Base-by-base conservation (phyloP, 345 rosid species). In the Brassica nigra region DNA sequence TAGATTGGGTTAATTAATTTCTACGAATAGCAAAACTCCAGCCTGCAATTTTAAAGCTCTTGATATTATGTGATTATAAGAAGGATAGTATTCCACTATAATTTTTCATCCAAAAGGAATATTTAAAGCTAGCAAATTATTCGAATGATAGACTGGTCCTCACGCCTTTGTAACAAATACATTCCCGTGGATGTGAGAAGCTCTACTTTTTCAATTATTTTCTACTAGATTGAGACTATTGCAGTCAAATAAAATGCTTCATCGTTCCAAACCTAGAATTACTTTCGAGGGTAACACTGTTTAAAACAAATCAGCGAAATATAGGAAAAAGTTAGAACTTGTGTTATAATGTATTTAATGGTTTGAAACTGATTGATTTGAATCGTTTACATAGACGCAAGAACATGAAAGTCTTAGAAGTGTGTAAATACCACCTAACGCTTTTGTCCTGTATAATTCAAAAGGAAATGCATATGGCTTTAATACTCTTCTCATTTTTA, bases 101-200 rank as follows among this genome's bases (percentile, higher is more conserved):
- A 2, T 4, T 7, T 54, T 11, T 11, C 8, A 14, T 5, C 14
- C 15, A 23, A 44, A 5, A 16, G 16, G 23, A 67, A 73, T 39
- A 57, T 16, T 29, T 16, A 72, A 66, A 73, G 55, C 64, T 42
- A n/a, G 64, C 70, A 67, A 73, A 73, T 61, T 67, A 79, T 67
- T 79, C 37, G 61, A 52, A 55, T 55, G 59, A 47, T 16, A 78
- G 72, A 58, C 62, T 70, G 81, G 76, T 71, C 81, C 76, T 78
- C 66, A 11, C 76, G 36, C 64, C 37, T 47, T 36, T 69, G 80
- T 49, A 49, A 49, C 57, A 34, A 34, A 49, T 61, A 68, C 55
- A 62, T 33, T 61, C 61, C 10, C 7, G 63, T 47, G 62, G 47
- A 27, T 31, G 73, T 59, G 64, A 34, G 74, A 62, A 62, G 66